Percentiles rank a stretch among this genome's conserved stretches.
Evolutionary conservation across 2,329 filamentous ascomycete genomes (phyloP).

Genomic region (Metarhizium humberi): DNA sequence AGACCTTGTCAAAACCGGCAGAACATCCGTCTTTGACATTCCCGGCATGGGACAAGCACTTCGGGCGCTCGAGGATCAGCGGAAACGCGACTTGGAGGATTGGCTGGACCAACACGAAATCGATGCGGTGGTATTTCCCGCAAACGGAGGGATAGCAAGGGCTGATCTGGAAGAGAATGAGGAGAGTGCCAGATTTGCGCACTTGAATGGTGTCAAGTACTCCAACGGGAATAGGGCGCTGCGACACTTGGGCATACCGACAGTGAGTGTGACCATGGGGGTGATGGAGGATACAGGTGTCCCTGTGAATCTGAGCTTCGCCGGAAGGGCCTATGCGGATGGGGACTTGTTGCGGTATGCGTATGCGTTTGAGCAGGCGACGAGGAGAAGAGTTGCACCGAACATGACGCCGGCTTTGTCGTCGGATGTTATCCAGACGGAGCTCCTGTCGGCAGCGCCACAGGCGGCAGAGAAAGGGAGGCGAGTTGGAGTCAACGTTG

Average conservation of each 20-base stretch:
- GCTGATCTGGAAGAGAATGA: background rate
- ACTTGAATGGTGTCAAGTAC: constrained; percentile 37
- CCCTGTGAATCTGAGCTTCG: constrained; percentile 44
- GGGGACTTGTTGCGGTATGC: constrained; percentile 13
- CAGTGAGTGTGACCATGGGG: constrained; percentile 43
- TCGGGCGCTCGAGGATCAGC: background rate
- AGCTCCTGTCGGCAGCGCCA: background rate
- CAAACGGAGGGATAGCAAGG: constrained; percentile 31
- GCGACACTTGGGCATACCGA: constrained; percentile 44
- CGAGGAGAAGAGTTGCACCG: background rate
- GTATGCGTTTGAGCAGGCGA: background rate
- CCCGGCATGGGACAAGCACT: background rate
- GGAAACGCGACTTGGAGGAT: constrained; percentile 22
- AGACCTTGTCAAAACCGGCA: background rate
- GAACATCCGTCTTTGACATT: background rate
- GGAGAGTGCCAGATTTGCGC: constrained; percentile 9
- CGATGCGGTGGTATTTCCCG: constrained; percentile 38
- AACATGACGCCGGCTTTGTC: background rate
- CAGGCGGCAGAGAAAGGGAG: background rate
- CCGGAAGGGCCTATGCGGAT: constrained; percentile 38
- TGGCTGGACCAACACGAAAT: constrained; percentile 34
- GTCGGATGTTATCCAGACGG: background rate
- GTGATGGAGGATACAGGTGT: constrained; percentile 33
- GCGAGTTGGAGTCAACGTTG: background rate
- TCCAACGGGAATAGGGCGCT: constrained; percentile 43